Evolutionary conservation across 805 yeast genomes (phyloP).

Genomic region (Sugiyamaella mastotermitis): DNA sequence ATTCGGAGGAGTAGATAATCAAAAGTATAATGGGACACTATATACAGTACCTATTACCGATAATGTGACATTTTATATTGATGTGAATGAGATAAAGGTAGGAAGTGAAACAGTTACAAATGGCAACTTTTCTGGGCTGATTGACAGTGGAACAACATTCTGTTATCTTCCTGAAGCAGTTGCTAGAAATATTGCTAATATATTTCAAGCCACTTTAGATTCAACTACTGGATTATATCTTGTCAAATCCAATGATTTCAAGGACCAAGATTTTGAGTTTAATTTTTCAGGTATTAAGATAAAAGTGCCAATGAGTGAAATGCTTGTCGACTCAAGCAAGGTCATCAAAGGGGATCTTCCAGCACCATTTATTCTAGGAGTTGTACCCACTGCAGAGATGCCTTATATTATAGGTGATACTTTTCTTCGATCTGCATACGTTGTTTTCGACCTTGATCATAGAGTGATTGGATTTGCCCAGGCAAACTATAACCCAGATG

Average conservation of each 20-base stretch:
- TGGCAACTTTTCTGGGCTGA: conserved; percentile 32
- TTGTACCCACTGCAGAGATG: conserved; percentile 8
- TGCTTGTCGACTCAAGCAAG: conserved; percentile 14
- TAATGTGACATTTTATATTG: conserved; percentile 12
- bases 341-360: conserved; percentile 10
- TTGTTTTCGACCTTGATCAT: conserved; percentile 60
- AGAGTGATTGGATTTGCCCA: conserved; percentile 51
- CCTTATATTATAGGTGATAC: conserved; percentile 54
- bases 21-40: conserved; percentile 37
- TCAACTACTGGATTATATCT: conserved; percentile 21
- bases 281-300: conserved; percentile 22
- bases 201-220: conserved; percentile 8
- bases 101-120: conserved; percentile 9
- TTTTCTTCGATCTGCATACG: conserved; percentile 58
- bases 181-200: conserved; percentile 5
- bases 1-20: conserved; percentile 42
- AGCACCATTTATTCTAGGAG: conserved; percentile 12
- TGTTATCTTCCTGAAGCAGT: conserved; percentile 39
- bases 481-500: conserved; percentile 28
- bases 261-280: conserved; percentile 14
- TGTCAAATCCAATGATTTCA: conserved; percentile 8
- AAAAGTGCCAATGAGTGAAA: conserved; percentile 21
- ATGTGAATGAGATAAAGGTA: conserved; percentile 13
- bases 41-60: conserved; percentile 30
- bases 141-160: conserved; percentile 55